phyloP scores from a whole-genome alignment of 2,329 filamentous ascomycete species.

The Salinomyces thailandicus region DNA sequence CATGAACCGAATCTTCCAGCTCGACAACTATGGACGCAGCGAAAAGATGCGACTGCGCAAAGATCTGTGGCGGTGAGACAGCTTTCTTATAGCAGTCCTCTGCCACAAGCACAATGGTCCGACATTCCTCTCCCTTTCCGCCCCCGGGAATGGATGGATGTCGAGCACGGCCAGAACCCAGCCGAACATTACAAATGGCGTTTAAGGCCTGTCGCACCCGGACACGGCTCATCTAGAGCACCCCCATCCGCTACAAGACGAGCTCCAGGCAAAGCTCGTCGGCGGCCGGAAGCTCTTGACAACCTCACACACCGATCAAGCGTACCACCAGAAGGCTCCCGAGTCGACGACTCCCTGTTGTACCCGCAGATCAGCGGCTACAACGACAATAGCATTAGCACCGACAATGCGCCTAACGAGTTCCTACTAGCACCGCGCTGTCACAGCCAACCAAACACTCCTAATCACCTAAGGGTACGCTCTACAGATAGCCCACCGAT shows the following conservation, averaged over 20 bases:
- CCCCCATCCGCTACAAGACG: slow-evolving; percentile 3
- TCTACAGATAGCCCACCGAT: slow-evolving; percentile 5
- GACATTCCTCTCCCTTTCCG: slow-evolving; percentile 12
- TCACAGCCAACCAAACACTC: slow-evolving; percentile 20
- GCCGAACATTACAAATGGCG: slow-evolving; percentile 1
- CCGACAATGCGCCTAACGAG: slow-evolving; percentile 7
- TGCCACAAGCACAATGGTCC: slow-evolving; percentile 16
- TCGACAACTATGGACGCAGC: too few relatives aligned
- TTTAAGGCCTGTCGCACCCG: slow-evolving; percentile 1
- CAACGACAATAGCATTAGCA: slow-evolving; percentile 6
- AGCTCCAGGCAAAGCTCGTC: slow-evolving; percentile 1
- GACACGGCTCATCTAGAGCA: slow-evolving; percentile 4
- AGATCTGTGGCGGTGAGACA: too few relatives aligned
- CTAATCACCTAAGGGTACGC: slow-evolving; percentile 6
- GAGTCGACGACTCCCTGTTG: slow-evolving; percentile 9
- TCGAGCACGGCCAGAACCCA: too few relatives aligned
- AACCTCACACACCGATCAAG: slow-evolving; percentile 3
- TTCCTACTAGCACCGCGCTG: slow-evolving; percentile 10
- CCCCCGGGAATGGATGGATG: slow-evolving; percentile 11
- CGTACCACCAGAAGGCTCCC: slow-evolving; percentile 5
- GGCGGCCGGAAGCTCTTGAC: slow-evolving; percentile 5
- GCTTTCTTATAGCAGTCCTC: slow-evolving; percentile 7
- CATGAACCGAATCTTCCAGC: too few relatives aligned
- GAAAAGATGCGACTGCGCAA: too few relatives aligned
- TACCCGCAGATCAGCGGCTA: slow-evolving; percentile 19